These are phyloP conservation scores for Aspergillus cejpii DNA, from an alignment of 2,329 filamentous ascomycete species.

Conservation along the genomic window DNA sequence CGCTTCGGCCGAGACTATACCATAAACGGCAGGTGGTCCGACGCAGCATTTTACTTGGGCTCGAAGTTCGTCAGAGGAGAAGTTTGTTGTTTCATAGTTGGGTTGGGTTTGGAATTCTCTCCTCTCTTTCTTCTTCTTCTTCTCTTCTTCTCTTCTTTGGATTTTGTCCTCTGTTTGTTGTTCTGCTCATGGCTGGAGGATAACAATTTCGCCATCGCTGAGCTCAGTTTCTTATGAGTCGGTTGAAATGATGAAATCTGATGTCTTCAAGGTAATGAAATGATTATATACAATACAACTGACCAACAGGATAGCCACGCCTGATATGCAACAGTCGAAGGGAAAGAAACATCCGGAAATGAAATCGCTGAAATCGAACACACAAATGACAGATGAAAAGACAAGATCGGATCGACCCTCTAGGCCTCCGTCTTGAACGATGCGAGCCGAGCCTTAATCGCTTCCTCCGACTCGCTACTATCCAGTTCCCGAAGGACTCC, in stretches of 20 bases:
- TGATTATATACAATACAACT: neutral
- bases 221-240: too few species aligned
- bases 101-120: too few species aligned
- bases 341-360: neutral
- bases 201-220: too few species aligned
- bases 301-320: neutral
- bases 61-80: neutral
- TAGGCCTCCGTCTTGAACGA: conserved; percentile 36
- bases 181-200: too few species aligned
- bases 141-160: too few species aligned
- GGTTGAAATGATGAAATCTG: too few species aligned
- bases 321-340: neutral
- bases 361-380: neutral
- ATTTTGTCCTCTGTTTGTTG: too few species aligned
- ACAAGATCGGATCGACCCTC: neutral
- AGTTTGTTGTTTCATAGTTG: too few species aligned
- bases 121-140: too few species aligned
- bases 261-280: neutral
- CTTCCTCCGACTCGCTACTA: conserved; percentile 37
- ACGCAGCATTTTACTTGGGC: neutral
- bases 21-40: neutral
- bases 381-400: neutral
- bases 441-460: conserved; percentile 34
- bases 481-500: conserved; percentile 52
- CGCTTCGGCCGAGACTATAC: conserved; percentile 13